Conservation (phyloP, 176 grass and related monocot genomes). For the barley (Hordeum vulgare) region DNA sequence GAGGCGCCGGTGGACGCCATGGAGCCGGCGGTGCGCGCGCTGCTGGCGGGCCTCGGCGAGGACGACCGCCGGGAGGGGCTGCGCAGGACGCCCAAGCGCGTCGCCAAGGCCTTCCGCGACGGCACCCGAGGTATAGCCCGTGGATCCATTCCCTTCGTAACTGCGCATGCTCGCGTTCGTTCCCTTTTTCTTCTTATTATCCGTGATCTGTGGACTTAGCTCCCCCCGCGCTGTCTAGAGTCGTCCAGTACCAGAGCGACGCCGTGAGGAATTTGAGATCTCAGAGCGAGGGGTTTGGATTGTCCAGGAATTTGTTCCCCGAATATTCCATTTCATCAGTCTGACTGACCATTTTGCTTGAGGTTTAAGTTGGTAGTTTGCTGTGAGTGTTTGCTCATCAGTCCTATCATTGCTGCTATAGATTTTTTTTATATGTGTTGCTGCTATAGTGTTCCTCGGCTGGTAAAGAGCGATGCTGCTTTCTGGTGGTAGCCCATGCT, state of each 20-base stretch:
- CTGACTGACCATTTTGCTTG: background rate
- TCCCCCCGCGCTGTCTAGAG: background rate
- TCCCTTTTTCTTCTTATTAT: background rate
- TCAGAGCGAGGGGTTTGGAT: background rate
- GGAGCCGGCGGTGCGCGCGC: constrained; percentile 51
- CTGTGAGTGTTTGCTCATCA: background rate
- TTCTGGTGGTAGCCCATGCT: background rate
- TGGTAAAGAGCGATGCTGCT: background rate
- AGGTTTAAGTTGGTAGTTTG: background rate
- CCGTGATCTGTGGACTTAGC: background rate
- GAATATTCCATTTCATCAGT: constrained; percentile 3
- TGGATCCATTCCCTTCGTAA: constrained; percentile 37
- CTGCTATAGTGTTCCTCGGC: background rate
- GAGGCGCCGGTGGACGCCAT: constrained; percentile 25
- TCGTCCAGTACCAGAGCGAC: background rate
- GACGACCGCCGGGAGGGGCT: constrained; percentile 71
- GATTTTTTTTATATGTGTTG: background rate
- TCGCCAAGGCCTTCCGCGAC: constrained; percentile 94
- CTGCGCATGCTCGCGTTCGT: background rate
- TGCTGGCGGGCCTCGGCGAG: constrained; percentile 83
- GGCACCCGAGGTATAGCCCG: constrained; percentile 59
- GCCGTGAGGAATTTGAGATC: constrained; percentile 19
- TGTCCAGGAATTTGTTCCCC: background rate
- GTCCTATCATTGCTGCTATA: background rate
- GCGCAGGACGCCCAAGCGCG: constrained; percentile 72